Evolutionary conservation across 208 protist genomes (phyloP).

Genomic region (Leishmania arabica): DNA sequence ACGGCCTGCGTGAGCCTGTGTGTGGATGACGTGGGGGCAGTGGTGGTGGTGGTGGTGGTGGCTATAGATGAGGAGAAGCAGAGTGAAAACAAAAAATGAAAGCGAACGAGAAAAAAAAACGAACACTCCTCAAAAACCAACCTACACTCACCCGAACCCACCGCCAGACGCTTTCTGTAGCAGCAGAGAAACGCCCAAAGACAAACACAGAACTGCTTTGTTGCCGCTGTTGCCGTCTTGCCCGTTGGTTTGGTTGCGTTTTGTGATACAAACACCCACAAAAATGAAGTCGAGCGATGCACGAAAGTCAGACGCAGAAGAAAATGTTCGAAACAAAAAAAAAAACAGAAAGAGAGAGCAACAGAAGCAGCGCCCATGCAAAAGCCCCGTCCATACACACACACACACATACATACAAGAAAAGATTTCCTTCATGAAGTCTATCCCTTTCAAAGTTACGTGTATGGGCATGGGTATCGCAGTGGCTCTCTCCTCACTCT

Average conservation of each 20-base stretch:
- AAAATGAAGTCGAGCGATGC: background rate
- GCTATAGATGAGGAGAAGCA: constrained; percentile 6
- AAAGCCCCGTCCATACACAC: background rate
- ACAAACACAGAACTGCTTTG: background rate
- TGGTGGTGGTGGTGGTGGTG: background rate
- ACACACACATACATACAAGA: background rate
- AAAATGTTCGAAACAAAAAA: background rate
- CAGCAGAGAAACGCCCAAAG: background rate
- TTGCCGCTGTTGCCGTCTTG: background rate
- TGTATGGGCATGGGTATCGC: background rate
- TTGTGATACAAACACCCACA: background rate
- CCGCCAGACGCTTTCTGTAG: background rate
- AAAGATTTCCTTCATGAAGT: background rate
- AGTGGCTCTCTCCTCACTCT: constrained; percentile 3
- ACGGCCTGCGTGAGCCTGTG: constrained; percentile 9
- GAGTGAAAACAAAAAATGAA: constrained; percentile 4
- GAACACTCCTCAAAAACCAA: background rate
- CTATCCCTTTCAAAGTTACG: background rate
- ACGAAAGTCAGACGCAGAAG: background rate
- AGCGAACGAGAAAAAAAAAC: constrained; percentile 1
- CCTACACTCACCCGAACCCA: background rate
- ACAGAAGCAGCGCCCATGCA: background rate
- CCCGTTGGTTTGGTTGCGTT: background rate
- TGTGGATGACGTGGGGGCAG: background rate
- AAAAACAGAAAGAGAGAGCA: background rate